Percentiles rank a stretch among this genome's conserved stretches.
These are phyloP conservation scores for Dictyostelium intermedium DNA, from an alignment of 78 protist genomes.

Conservation along the genomic window DNA sequence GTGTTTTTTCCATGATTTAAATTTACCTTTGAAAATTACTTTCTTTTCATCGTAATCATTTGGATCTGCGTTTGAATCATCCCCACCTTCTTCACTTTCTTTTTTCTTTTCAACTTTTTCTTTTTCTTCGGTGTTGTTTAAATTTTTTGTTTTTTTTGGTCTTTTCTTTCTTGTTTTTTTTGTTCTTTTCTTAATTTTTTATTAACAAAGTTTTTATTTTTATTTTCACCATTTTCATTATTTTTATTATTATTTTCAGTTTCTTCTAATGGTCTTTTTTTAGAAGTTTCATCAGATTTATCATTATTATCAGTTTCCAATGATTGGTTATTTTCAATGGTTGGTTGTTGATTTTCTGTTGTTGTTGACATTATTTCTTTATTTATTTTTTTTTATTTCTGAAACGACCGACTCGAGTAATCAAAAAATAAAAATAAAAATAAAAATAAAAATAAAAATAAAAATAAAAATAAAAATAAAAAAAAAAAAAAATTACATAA, in stretches of 20 bases:
- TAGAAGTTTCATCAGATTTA: neutral
- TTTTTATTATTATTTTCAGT: neutral
- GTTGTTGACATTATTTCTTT: neutral
- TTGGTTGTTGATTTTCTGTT: neutral
- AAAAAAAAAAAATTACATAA: neutral
- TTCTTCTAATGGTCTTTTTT: neutral
- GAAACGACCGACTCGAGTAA: neutral
- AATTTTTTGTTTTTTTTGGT: neutral
- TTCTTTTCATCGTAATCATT: conserved; percentile 1
- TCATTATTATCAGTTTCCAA: neutral
- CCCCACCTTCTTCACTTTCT: neutral
- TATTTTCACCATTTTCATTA: neutral
- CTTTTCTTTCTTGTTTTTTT: neutral
- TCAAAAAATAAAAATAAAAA: neutral
- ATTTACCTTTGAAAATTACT: conserved; percentile 1
- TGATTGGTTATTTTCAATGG: neutral
- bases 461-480: neutral
- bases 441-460: neutral
- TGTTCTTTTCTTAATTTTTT: neutral
- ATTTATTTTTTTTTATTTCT: no score
- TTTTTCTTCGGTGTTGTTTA: neutral
- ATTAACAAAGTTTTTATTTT: neutral
- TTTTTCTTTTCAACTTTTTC: neutral
- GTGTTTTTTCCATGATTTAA: conserved; percentile 43
- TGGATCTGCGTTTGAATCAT: neutral